Evolutionary conservation across 1,139 yeast genomes (phyloP), one percentile per base, ranked within the genome.

Genomic region (Candida tropicalis): DNA sequence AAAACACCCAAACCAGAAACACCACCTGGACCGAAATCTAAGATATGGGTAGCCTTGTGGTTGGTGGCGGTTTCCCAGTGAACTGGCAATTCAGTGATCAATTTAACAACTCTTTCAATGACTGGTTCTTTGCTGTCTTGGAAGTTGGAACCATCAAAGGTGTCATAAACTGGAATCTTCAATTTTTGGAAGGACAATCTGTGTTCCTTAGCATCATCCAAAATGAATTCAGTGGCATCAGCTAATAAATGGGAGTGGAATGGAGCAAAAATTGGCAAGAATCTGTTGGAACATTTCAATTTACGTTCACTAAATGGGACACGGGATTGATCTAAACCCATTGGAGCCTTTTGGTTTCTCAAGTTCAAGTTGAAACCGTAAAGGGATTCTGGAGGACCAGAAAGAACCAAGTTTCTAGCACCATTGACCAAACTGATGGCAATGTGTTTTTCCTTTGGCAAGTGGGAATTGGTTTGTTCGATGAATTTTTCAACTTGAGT

Each of bases 21-120:
- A 56, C 98, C 99, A 68, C 99, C 99, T 49, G 99, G 99, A 62
- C 99, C 99, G 59, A 93, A 93, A 68, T 93, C 99, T 54, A 93
- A 69, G 56, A 93, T 80, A 65, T 95, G 99, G 41, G 97, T 87
- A 23, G 95, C 79, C 43, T 77, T 62, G 29, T 45, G 45, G 52
- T 79, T 66, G 41, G 97, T 91, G 27, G 99, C 95, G 27, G 58
- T 56, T 71, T 93, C 98, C 99, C 99, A 93, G 70, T 88, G 79
- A 52, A 93, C 99, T 36, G 96, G 90, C 60, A 87, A 78, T 60
- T 83, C 84, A 44, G 95, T 89, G 61, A 93, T 91, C 60, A 91
- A 85, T 62, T 81, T 82, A 46, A 87, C 77, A 60, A 97, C 81
- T 44, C 78, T 74, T 35, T 80, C 77, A 48, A 65, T 56, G 45